Conservation (phyloP, 1,284 basidiomycete genomes). For the Malassezia vespertilionis region DNA sequence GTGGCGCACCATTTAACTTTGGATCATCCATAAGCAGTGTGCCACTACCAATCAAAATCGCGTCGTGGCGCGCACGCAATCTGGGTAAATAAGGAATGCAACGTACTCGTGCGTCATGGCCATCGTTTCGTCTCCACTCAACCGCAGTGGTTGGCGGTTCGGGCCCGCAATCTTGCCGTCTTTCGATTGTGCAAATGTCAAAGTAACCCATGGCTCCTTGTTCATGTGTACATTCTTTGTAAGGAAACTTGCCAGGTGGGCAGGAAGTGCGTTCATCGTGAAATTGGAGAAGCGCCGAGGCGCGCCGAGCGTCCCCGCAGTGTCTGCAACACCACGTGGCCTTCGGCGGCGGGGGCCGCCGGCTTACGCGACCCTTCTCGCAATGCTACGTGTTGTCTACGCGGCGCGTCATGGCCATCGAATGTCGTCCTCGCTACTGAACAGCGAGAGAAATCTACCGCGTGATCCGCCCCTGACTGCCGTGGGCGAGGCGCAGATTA, state of each 20-base stretch:
- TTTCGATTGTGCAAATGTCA: slow-evolving; percentile 88
- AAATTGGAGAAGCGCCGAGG: no score
- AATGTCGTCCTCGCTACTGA: slow-evolving; percentile 34
- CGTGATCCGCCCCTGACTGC: slow-evolving; percentile 68
- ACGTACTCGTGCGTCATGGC: slow-evolving; percentile 79
- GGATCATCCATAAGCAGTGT: slow-evolving; percentile 84
- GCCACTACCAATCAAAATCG: slow-evolving; percentile 76
- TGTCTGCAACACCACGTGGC: background rate
- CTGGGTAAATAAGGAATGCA: slow-evolving; percentile 17
- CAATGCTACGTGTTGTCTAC: slow-evolving; percentile 61
- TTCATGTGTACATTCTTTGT: background rate
- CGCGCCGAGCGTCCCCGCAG: no score
- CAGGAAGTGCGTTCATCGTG: no score
- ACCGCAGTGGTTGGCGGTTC: slow-evolving; percentile 61
- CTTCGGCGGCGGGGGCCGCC: background rate
- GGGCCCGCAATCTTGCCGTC: slow-evolving; percentile 81
- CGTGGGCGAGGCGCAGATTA: slow-evolving; percentile 64
- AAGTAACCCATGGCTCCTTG: slow-evolving; percentile 53
- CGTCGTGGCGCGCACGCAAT: slow-evolving; percentile 65
- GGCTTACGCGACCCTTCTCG: background rate
- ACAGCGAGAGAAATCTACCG: slow-evolving; percentile 54
- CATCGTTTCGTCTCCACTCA: slow-evolving; percentile 79
- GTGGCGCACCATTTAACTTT: slow-evolving; percentile 58
- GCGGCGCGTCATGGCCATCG: slow-evolving; percentile 58
- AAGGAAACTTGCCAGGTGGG: no score